Percentiles rank a stretch among this genome's conserved stretches.
Conservation (phyloP, 1,284 basidiomycete genomes). For the Microbotryum intermedium region DNA sequence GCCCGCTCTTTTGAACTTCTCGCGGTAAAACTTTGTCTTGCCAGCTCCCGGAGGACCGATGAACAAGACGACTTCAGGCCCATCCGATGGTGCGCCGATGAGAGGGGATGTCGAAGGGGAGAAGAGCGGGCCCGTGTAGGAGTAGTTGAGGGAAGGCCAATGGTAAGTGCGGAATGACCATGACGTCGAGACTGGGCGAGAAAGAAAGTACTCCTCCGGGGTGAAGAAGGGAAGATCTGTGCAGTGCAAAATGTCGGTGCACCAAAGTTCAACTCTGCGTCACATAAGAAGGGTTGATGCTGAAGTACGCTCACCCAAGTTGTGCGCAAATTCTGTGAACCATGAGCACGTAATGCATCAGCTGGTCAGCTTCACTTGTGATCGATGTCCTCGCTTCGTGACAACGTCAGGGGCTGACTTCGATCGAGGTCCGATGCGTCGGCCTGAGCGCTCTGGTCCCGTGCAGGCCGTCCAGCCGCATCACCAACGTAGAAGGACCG, state of each 20-base stretch:
- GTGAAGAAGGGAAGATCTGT: conserved; percentile 53
- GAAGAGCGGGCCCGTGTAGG: conserved; percentile 48
- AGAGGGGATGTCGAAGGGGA: conserved; percentile 58
- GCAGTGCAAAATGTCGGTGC: too few species aligned
- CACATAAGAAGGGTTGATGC: conserved; percentile 38
- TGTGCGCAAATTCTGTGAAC: conserved; percentile 58
- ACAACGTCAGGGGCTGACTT: conserved; percentile 36
- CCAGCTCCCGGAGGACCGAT: conserved; percentile 80
- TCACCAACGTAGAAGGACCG: conserved; percentile 77
- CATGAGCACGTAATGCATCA: background rate
- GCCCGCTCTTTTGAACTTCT: conserved; percentile 56
- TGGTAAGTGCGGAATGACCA: conserved; percentile 10
- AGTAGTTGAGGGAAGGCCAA: background rate
- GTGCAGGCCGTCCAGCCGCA: conserved; percentile 66
- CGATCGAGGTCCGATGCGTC: conserved; percentile 57
- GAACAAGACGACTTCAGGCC: conserved; percentile 61
- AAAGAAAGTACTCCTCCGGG: conserved; percentile 68
- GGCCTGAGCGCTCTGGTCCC: conserved; percentile 45
- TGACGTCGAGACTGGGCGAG: conserved; percentile 21
- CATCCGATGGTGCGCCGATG: conserved; percentile 42
- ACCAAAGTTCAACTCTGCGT: too few species aligned
- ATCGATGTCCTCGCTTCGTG: conserved; percentile 43
- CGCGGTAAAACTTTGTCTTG: conserved; percentile 70
- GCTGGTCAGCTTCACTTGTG: background rate
- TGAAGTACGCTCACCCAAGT: conserved; percentile 49